phyloP scores from a whole-genome alignment of 169 alveolate species.

The Cryptosporidium parvum region DNA sequence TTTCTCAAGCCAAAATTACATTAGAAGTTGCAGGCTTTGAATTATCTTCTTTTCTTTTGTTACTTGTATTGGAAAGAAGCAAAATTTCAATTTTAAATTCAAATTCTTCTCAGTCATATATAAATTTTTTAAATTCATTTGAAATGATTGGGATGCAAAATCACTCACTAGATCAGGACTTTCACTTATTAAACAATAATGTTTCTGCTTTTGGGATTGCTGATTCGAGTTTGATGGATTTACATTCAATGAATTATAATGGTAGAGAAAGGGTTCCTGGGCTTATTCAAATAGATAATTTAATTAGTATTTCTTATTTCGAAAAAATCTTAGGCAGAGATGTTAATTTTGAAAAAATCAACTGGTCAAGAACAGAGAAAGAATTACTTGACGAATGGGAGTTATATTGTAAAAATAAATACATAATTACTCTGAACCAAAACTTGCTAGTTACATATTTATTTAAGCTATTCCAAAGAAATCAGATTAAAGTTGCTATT shows the following conservation, averaged over 20 bases:
- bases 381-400: slow-evolving; percentile 39
- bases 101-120: slow-evolving; percentile 15
- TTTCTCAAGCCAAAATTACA: slow-evolving; percentile 53
- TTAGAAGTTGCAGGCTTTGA: slow-evolving; percentile 53
- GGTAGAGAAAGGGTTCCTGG: slow-evolving; percentile 46
- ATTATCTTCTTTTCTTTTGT: slow-evolving; percentile 29
- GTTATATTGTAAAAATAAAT: neutral
- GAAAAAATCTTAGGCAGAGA: slow-evolving; percentile 15
- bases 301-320: slow-evolving; percentile 27
- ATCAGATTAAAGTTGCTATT: slow-evolving; percentile 28
- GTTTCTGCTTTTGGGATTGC: slow-evolving; percentile 36
- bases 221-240: neutral
- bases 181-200: neutral
- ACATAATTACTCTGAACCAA: slow-evolving; percentile 11
- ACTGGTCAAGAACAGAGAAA: slow-evolving; percentile 32
- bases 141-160: slow-evolving; percentile 35
- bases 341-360: neutral
- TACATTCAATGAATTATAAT: slow-evolving; percentile 2
- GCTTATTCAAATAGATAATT: slow-evolving; percentile 43
- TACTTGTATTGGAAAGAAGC: slow-evolving; percentile 52
- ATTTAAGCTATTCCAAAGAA: slow-evolving; percentile 34
- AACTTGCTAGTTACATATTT: slow-evolving; percentile 29
- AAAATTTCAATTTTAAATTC: slow-evolving; percentile 10
- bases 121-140: slow-evolving; percentile 52
- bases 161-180: neutral